A percentile compares a stretch with the other conserved stretches of the same genome.
Evolutionary conservation across 192 early-diverging fungal species (phyloP).

Genomic region (Phlyctochytrium arcticum): DNA sequence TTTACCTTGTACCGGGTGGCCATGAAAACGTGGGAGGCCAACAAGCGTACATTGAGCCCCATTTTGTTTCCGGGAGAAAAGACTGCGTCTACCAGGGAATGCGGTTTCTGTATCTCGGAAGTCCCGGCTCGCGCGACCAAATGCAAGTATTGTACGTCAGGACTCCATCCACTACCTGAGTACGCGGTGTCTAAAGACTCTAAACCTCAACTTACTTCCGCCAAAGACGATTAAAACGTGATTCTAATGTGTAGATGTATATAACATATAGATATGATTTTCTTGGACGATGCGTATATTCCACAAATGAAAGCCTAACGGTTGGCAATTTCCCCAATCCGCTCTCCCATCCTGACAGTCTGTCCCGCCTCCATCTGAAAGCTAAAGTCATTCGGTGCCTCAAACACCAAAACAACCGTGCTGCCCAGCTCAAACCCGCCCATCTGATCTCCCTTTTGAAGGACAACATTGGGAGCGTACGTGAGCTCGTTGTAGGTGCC

Average conservation of each 20-base stretch:
- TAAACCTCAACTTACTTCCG: too few relatives aligned
- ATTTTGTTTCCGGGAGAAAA: background rate
- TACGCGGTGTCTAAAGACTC: too few relatives aligned
- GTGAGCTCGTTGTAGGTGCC: conserved; percentile 73
- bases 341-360: conserved; percentile 76
- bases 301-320: conserved; percentile 1
- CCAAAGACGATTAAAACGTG: too few relatives aligned
- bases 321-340: too few relatives aligned
- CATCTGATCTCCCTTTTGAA: conserved; percentile 80
- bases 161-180: too few relatives aligned
- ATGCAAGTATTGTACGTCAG: too few relatives aligned
- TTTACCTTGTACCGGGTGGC: conserved; percentile 6
- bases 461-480: conserved; percentile 66
- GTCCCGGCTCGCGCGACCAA: background rate
- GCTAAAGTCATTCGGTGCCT: conserved; percentile 80
- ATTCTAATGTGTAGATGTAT: too few relatives aligned
- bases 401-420: conserved; percentile 96
- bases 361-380: conserved; percentile 69
- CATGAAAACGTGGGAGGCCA: background rate
- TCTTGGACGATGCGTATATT: too few relatives aligned
- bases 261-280: too few relatives aligned
- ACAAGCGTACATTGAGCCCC: background rate
- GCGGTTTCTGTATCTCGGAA: background rate
- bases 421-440: conserved; percentile 95
- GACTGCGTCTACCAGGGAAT: background rate